Evolutionary conservation across 768 basidiomycete species (phyloP), one percentile per base, ranked within the genome.

Genomic region (Termitomyces heimii): DNA sequence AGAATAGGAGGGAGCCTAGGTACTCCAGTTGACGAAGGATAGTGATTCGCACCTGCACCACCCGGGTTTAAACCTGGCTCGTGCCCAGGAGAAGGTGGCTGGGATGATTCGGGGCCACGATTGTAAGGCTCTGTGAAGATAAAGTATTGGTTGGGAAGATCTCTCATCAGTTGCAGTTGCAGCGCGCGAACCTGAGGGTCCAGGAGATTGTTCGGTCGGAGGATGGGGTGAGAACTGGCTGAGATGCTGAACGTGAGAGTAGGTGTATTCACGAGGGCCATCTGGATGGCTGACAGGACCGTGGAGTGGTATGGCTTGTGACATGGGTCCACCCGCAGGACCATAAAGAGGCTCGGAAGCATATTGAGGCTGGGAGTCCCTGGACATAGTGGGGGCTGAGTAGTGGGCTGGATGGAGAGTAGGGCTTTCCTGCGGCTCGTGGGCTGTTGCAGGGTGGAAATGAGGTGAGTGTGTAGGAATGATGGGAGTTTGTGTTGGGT

Each of bases 1-100:
- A 92, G 74, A 67, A 94, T 93, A 48, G 89, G 92, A 39, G 92
- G 92, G 4, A 94, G 77, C 51, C 80, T 74, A 6, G 78, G 78
- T 6, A 80, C 80, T 51, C 77, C 77, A 44, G 71, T 73, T 35
- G 79, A 76, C 5, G 80, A 78, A 1, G 80, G 80, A 63, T 82
- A 81, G 67, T 82, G 79, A 66, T 82, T 82, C 57, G 77, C 76
- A 56, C 78, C 79, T n/a, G 78, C 73, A 42, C 78, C 80, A 49
- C 72, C 70, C 20, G 66, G 66, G 61, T 55, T 60, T 49, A 62
- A 52, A 40, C 54, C 62, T 51, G 67, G 62, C 32, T 74, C 77
- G 55, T 73, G 55, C 40, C 66, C 65, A 14, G 74, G 70, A 28
- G 76, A 66, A 20, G 73, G 63, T 34, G 74, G 63, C 29, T 65